A percentile compares a stretch with the other conserved stretches of the same genome.
phyloP scores from a whole-genome alignment of 2,329 filamentous ascomycete species.

The Penicillium frequentans region DNA sequence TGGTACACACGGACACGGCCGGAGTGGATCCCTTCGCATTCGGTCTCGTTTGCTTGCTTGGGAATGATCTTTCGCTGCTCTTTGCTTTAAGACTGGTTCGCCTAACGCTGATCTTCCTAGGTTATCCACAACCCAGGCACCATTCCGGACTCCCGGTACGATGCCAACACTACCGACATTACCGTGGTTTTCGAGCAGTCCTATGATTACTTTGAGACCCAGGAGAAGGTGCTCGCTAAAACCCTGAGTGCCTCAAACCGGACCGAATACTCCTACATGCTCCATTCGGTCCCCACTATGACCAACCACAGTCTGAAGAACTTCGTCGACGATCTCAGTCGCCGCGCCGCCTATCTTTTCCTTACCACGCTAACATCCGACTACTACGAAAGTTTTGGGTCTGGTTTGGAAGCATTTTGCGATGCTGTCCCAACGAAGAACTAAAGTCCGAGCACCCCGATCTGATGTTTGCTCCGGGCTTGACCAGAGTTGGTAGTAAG shows the following conservation, averaged over 20 bases:
- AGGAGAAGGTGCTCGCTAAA: not conserved
- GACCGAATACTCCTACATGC: not conserved
- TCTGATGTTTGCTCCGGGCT: not conserved
- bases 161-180: not conserved
- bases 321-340: not conserved
- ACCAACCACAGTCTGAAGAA: not conserved
- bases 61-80: not conserved
- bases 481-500: not conserved
- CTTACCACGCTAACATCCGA: not conserved
- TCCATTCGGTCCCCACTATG: not conserved
- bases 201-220: not conserved
- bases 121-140: constrained; percentile 4
- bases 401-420: not conserved
- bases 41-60: not conserved
- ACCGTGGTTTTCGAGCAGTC: constrained; percentile 2
- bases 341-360: not conserved
- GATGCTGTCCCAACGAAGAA: not conserved
- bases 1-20: not conserved
- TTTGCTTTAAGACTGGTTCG: not conserved
- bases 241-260: not conserved
- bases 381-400: not conserved
- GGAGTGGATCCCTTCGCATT: not conserved
- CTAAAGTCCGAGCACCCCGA: not conserved
- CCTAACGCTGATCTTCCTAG: not conserved
- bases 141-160: not conserved